phyloP scores from a whole-genome alignment of 805 yeast species.

The Wickerhamiella hasegawae region DNA sequence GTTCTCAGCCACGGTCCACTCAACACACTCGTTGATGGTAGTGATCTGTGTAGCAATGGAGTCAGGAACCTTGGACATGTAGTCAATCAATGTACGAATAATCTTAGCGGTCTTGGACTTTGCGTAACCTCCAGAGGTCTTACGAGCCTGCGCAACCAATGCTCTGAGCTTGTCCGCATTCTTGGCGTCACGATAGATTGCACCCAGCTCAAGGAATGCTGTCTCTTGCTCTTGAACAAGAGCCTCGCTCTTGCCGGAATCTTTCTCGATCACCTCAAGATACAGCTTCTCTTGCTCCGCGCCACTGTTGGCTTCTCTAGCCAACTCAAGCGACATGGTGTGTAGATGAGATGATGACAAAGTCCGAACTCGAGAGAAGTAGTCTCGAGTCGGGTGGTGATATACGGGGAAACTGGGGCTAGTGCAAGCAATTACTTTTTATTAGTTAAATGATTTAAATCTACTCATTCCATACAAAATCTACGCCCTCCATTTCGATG shows the following conservation, averaged over 20 bases:
- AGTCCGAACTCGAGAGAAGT: not conserved
- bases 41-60: slow-evolving; percentile 51
- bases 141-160: slow-evolving; percentile 53
- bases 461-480: not conserved
- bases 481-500: not conserved
- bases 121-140: slow-evolving; percentile 62
- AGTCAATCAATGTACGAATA: slow-evolving; percentile 64
- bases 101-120: slow-evolving; percentile 92
- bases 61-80: slow-evolving; percentile 45
- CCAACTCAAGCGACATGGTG: slow-evolving; percentile 5
- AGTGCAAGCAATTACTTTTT: too few relatives aligned
- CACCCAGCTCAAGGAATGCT: slow-evolving; percentile 63
- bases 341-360: not conserved
- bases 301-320: slow-evolving; percentile 4
- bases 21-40: slow-evolving; percentile 63
- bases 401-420: too few relatives aligned
- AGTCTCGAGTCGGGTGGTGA: too few relatives aligned
- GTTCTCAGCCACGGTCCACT: slow-evolving; percentile 73
- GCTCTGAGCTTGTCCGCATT: slow-evolving; percentile 36
- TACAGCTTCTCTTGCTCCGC: slow-evolving; percentile 4
- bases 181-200: slow-evolving; percentile 37
- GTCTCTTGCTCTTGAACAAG: slow-evolving; percentile 42
- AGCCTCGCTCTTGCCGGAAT: slow-evolving; percentile 24
- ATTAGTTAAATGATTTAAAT: too few relatives aligned
- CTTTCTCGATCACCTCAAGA: slow-evolving; percentile 9